These are phyloP conservation scores for Telfairia occidentalis DNA, from an alignment of 331 rosid genomes.

Conservation along the genomic window DNA sequence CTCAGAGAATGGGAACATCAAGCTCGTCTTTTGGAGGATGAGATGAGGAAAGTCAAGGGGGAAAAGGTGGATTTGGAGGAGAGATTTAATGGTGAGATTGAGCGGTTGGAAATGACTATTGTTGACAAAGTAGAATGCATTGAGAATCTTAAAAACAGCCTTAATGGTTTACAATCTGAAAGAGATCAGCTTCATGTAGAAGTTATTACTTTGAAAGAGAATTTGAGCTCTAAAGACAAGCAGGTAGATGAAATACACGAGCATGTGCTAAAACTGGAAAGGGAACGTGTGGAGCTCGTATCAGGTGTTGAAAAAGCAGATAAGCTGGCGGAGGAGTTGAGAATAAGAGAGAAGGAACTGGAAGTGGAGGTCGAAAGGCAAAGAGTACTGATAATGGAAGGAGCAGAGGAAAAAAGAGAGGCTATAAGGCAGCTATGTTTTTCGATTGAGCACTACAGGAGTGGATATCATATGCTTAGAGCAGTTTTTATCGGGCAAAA, in stretches of 20 bases:
- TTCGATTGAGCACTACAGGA: slow-evolving; percentile 75
- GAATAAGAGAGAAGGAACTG: slow-evolving; percentile 36
- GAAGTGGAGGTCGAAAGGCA: slow-evolving; percentile 64
- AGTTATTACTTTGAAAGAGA: slow-evolving; percentile 29
- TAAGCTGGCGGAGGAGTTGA: slow-evolving; percentile 36
- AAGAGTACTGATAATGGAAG: slow-evolving; percentile 40
- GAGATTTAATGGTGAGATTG: slow-evolving; percentile 34
- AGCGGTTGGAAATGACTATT: slow-evolving; percentile 35
- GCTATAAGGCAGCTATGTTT: slow-evolving; percentile 84
- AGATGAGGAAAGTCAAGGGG: slow-evolving; percentile 55
- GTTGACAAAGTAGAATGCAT: slow-evolving; percentile 26
- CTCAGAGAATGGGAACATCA: slow-evolving; percentile 57
- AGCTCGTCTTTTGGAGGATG: slow-evolving; percentile 65
- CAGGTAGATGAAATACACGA: slow-evolving; percentile 24
- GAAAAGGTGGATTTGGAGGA: slow-evolving; percentile 41
- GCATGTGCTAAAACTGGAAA: slow-evolving; percentile 40
- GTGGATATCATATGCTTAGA: slow-evolving; percentile 43
- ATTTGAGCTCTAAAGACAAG: slow-evolving; percentile 30
- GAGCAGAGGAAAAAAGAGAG: slow-evolving; percentile 86
- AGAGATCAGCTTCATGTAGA: slow-evolving; percentile 35
- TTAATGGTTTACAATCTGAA: slow-evolving; percentile 32
- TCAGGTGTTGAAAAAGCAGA: slow-evolving; percentile 33
- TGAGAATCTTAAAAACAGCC: slow-evolving; percentile 30
- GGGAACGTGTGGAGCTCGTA: slow-evolving; percentile 38
- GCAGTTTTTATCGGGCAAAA: slow-evolving; percentile 40